These are phyloP conservation scores for Myrmaecium sp. DNA, from an alignment of 2,329 filamentous ascomycete species.

Conservation along the genomic window DNA sequence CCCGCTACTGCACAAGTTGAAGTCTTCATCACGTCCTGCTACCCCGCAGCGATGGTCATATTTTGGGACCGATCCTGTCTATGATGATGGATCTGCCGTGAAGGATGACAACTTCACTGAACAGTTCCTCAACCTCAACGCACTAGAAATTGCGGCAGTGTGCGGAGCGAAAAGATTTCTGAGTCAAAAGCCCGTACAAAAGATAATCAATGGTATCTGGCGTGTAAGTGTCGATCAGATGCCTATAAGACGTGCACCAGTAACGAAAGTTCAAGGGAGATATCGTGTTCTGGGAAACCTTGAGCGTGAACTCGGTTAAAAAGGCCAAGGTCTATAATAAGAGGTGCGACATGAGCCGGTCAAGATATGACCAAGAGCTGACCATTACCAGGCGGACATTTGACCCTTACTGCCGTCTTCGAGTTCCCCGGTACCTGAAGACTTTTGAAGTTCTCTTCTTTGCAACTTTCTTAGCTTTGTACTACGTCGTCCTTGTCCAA, in stretches of 20 bases:
- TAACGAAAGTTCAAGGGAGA: slow-evolving; percentile 39
- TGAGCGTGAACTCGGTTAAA: slow-evolving; percentile 59
- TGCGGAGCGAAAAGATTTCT: slow-evolving; percentile 73
- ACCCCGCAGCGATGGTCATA: slow-evolving; percentile 1
- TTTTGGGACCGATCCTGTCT: slow-evolving; percentile 2
- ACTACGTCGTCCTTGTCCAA: slow-evolving; percentile 72
- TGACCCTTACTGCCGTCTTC: slow-evolving; percentile 57
- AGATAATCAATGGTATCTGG: slow-evolving; percentile 73
- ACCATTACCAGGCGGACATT: slow-evolving; percentile 25
- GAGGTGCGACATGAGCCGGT: slow-evolving; percentile 13
- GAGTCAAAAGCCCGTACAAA: slow-evolving; percentile 63
- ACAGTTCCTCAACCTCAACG: slow-evolving; percentile 65
- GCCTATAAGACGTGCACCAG: neutral
- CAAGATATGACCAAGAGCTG: neutral
- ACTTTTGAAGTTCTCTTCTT: slow-evolving; percentile 74
- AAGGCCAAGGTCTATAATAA: slow-evolving; percentile 60
- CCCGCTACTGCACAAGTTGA: slow-evolving; percentile 2
- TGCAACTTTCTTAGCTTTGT: slow-evolving; percentile 55
- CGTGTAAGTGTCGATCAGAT: slow-evolving; percentile 6
- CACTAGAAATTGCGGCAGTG: slow-evolving; percentile 71
- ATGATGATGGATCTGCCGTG: slow-evolving; percentile 6
- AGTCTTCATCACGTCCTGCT: neutral
- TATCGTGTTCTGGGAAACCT: slow-evolving; percentile 70
- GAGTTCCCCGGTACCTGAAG: slow-evolving; percentile 74
- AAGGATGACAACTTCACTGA: slow-evolving; percentile 46